Conservation (phyloP, 129 eudicot genomes). For the Pulicaria dysenterica region DNA sequence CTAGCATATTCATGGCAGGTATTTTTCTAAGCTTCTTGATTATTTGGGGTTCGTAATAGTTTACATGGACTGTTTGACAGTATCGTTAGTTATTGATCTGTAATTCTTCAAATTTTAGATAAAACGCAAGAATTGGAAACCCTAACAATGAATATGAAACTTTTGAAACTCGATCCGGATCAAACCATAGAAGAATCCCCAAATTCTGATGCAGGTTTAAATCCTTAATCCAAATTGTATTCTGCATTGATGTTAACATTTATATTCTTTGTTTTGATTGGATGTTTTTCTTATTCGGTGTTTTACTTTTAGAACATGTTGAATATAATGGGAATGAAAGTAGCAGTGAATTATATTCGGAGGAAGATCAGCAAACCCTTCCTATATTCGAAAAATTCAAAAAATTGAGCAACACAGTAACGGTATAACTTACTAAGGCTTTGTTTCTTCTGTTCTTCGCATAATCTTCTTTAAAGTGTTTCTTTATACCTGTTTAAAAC, state of each 20-base stretch:
- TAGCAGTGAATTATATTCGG: slow-evolving; percentile 37
- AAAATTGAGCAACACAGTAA: slow-evolving; percentile 58
- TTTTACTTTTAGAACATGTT: slow-evolving; percentile 36
- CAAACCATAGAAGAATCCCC: slow-evolving; percentile 36
- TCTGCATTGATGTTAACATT: background rate
- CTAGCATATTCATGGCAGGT: slow-evolving; percentile 30
- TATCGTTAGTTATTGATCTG: slow-evolving; percentile 8
- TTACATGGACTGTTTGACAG: slow-evolving; percentile 9
- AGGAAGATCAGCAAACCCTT: slow-evolving; percentile 50
- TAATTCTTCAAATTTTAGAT: slow-evolving; percentile 13
- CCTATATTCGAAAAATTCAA: slow-evolving; percentile 64
- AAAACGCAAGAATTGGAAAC: slow-evolving; percentile 28
- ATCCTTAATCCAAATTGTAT: background rate
- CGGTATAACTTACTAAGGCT: slow-evolving; percentile 39
- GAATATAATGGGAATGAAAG: slow-evolving; percentile 39
- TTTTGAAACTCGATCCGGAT: slow-evolving; percentile 37
- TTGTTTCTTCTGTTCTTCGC: background rate
- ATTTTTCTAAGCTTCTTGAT: background rate
- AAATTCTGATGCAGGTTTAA: slow-evolving; percentile 20
- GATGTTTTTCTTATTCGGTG: background rate
- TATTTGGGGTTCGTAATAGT: background rate
- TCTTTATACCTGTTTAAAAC: background rate
- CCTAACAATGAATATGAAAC: slow-evolving; percentile 19
- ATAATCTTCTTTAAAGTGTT: background rate
- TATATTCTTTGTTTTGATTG: background rate